Percentiles rank a stretch among this genome's conserved stretches.
These are phyloP conservation scores for Stagonosporopsis tanaceti DNA, from an alignment of 2,329 filamentous ascomycete species.

Conservation along the genomic window DNA sequence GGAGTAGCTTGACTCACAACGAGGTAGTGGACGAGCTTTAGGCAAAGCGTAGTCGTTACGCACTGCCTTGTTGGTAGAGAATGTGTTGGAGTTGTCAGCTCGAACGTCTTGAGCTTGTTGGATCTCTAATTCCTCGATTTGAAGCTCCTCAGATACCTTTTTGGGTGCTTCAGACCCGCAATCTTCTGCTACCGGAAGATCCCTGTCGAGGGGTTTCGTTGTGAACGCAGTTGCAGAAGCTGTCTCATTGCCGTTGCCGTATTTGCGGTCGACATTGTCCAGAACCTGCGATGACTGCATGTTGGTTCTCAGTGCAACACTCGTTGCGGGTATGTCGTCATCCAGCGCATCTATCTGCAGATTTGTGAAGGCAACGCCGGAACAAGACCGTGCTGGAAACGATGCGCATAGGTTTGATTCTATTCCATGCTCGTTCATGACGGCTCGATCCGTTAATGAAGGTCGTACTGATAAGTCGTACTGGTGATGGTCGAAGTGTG, in stretches of 20 bases:
- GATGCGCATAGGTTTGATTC: neutral
- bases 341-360: neutral
- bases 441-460: neutral
- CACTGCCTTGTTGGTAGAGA: neutral
- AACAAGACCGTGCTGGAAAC: neutral
- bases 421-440: neutral
- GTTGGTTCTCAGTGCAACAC: neutral
- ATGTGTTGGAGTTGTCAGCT: neutral
- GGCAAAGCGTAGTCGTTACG: neutral
- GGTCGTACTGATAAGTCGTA: neutral
- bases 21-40: neutral
- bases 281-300: neutral
- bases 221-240: neutral
- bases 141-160: neutral
- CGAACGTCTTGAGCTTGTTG: neutral
- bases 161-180: neutral
- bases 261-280: neutral
- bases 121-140: too few species aligned
- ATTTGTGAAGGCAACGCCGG: neutral
- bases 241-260: neutral
- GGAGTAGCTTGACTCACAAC: neutral
- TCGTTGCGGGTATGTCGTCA: neutral
- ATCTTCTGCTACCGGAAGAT: neutral
- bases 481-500: neutral
- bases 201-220: neutral